A percentile compares a stretch with the other conserved stretches of the same genome.
Conservation (phyloP, 2,329 filamentous ascomycete genomes). For the Aspergillus sp. region DNA sequence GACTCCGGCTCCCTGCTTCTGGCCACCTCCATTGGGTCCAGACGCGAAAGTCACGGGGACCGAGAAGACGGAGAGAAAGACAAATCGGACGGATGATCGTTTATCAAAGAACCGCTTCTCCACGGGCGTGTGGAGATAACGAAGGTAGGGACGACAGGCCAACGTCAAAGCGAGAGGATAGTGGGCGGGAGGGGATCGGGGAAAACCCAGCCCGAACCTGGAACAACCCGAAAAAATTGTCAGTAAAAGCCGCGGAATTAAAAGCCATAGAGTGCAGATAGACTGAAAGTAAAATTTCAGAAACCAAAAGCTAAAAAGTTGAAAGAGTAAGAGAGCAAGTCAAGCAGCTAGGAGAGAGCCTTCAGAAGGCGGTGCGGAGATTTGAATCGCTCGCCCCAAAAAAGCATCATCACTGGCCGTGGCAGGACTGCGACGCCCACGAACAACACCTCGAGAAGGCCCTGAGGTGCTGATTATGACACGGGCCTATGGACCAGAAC, state of each 20-base stretch:
- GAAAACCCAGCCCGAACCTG: constrained; percentile 12
- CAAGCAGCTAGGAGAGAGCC: constrained; percentile 10
- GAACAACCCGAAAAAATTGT: constrained; percentile 12
- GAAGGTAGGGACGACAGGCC: constrained; percentile 1
- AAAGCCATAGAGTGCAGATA: background rate
- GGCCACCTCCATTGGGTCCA: constrained; percentile 32
- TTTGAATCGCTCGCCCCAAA: constrained; percentile 26
- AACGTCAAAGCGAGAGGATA: constrained; percentile 2
- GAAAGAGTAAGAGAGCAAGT: background rate
- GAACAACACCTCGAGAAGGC: constrained; percentile 4
- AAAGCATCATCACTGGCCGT: constrained; percentile 14
- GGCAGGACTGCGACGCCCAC: constrained; percentile 15
- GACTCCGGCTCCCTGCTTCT: constrained; percentile 28
- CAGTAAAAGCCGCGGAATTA: constrained; percentile 19
- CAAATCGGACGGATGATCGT: background rate
- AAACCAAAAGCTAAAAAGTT: background rate
- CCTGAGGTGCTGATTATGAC: background rate
- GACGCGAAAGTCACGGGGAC: background rate
- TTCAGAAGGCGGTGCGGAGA: constrained; percentile 34
- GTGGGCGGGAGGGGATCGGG: constrained; percentile 13
- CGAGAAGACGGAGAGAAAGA: background rate
- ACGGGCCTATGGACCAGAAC: constrained; percentile 1
- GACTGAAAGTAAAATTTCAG: background rate
- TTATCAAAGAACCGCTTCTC: background rate
- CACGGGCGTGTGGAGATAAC: background rate